Evolutionary conservation across 352 stramenopile genomes (phyloP), one percentile per base, ranked within the genome.

Genomic region (Labyrinthula sp.): DNA sequence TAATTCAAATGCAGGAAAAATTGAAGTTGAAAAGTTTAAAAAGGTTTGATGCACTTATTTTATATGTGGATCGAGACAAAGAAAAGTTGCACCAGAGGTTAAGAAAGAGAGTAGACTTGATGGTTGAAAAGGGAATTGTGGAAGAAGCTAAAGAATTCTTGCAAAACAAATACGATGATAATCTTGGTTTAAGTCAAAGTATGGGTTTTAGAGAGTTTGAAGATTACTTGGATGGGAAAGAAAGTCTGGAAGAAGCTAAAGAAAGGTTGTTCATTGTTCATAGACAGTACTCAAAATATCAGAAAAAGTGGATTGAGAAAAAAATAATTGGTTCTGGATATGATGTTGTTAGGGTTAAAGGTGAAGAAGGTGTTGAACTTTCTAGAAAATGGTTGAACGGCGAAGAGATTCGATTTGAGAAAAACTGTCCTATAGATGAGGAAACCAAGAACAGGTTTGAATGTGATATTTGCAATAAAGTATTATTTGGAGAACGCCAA

Each of bases 61-160:
- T 87, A 26, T 85, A 73, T 74, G 63, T 85, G 12, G 63, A 79
- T 43, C 77, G 71, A 48, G 20, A 43, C 10, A 74, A 76, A 25
- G 43, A 61, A 12, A 62, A 71, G 29, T 56, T 85, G 4, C 58
- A 65, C 23, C 58, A 70, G 28, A 66, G 76, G 1, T 60, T 88
- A 4, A 61, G 61, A 9, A 68, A 58, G 41, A 63, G 76, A 3
- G 73, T 85, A 14, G 59, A 66, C 27, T 37, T 26, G 9, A 88
- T 88, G 75, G 50, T 88, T 39, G 57, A 49, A 3, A 61, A 54
- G 17, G 77, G 77, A 0, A 56, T 88, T 12, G 57, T 81, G 14
- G 72, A 84, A 56, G 78, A 86, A 57, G 61, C 63, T 21, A 30
- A 36, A 0, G 45, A 78, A 26, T 64, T 75, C 18, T n/a, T 25